These are phyloP conservation scores for Pichia deserticola DNA, from an alignment of 805 yeast genomes.

Conservation along the genomic window DNA sequence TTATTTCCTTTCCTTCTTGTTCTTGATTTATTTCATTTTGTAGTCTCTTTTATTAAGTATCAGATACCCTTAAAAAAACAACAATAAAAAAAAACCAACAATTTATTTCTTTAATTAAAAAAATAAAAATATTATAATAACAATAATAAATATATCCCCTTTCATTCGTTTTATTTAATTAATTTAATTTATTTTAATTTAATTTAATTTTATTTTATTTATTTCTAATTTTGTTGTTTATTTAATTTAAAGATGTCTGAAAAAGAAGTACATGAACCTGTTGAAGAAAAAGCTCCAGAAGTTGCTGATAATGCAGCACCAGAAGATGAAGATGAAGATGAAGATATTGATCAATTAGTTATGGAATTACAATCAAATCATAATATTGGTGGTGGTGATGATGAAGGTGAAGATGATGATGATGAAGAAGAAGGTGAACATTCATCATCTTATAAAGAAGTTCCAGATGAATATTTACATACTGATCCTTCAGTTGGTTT, in stretches of 20 bases:
- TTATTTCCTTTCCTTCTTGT: not conserved
- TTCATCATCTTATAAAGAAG: slow-evolving; percentile 60
- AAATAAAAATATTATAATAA: too few relatives aligned
- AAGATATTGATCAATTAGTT: slow-evolving; percentile 64
- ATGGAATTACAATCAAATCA: slow-evolving; percentile 69
- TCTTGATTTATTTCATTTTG: not conserved
- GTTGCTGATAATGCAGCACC: slow-evolving; percentile 36
- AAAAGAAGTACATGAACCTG: slow-evolving; percentile 19
- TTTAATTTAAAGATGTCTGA: slow-evolving; percentile 7
- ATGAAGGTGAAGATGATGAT: slow-evolving; percentile 31
- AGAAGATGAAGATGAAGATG: slow-evolving; percentile 42
- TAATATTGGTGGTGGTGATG: slow-evolving; percentile 37
- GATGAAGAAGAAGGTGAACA: slow-evolving; percentile 32
- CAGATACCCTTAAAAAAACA: slow-evolving; percentile 1
- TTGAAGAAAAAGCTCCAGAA: slow-evolving; percentile 46
- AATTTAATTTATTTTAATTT: too few relatives aligned
- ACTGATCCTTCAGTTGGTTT: slow-evolving; percentile 77
- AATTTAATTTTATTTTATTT: too few relatives aligned
- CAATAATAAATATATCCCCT: too few relatives aligned
- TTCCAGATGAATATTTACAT: slow-evolving; percentile 79
- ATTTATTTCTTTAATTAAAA: too few relatives aligned
- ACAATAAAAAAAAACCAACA: not conserved
- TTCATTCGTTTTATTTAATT: too few relatives aligned
- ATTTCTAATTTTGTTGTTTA: too few relatives aligned
- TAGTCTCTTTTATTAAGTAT: not conserved